A percentile compares a stretch with the other conserved stretches of the same genome.
Conservation (phyloP, 352 stramenopile species). For the Phytophthora sansomeana region DNA sequence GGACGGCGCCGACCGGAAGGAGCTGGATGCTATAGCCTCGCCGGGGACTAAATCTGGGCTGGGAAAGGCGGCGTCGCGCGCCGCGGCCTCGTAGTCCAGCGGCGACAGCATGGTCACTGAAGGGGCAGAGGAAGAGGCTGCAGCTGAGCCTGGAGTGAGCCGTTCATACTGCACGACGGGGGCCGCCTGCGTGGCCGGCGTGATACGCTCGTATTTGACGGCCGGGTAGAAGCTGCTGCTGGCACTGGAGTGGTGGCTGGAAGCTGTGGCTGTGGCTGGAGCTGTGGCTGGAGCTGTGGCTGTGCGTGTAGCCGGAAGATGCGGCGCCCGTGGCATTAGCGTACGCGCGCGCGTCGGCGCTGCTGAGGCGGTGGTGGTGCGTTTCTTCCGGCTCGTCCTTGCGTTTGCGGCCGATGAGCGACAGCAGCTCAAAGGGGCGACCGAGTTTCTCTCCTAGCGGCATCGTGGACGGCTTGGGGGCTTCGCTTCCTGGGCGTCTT, state of each 20-base stretch:
- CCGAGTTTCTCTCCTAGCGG: constrained; percentile 63
- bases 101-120: constrained; percentile 33
- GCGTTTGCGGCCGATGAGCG: constrained; percentile 68
- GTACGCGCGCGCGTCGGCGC: constrained; percentile 33
- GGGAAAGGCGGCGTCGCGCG: constrained; percentile 45
- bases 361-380: constrained; percentile 21
- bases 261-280: too few relatives aligned
- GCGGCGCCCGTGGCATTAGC: constrained; percentile 35
- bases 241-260: too few relatives aligned
- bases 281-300: too few relatives aligned
- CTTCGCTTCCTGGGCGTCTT: too few relatives aligned
- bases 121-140: neutral
- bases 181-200: constrained; percentile 26
- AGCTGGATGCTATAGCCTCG: constrained; percentile 35
- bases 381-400: constrained; percentile 43
- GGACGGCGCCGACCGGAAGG: constrained; percentile 43
- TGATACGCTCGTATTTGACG: constrained; percentile 63
- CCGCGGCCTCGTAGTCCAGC: constrained; percentile 51
- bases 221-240: constrained; percentile 41
- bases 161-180: constrained; percentile 61
- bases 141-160: constrained; percentile 45
- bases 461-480: too few relatives aligned
- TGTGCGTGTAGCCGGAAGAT: constrained; percentile 22
- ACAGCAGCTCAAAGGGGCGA: constrained; percentile 71
- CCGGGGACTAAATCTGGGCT: constrained; percentile 43